Evolutionary conservation across 225 moss, liverwort and hornwort genomes (phyloP).

Genomic region (Asterella californica): DNA sequence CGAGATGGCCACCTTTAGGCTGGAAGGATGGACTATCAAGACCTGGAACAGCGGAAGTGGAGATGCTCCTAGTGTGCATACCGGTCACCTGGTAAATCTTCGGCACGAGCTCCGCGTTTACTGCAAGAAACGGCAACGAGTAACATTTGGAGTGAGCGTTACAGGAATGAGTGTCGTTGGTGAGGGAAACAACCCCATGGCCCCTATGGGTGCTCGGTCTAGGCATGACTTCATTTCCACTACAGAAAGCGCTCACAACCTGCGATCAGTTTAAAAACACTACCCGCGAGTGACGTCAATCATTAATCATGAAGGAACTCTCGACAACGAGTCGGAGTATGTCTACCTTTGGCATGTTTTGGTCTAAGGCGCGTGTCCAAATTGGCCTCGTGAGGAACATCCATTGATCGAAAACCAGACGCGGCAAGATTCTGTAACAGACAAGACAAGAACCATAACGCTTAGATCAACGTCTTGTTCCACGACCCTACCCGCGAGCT

Average conservation of each 20-base stretch:
- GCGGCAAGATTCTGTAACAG: conserved; percentile 28
- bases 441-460: not conserved
- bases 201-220: not conserved
- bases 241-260: not conserved
- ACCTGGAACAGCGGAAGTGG: conserved; percentile 31
- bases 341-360: conserved; percentile 39
- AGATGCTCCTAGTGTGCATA: conserved; percentile 37
- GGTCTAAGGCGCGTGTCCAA: conserved; percentile 27
- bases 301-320: not conserved
- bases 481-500: not conserved
- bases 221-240: not conserved
- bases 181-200: not conserved
- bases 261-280: not conserved
- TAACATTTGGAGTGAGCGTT: not conserved
- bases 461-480: not conserved
- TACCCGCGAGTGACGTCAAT: not conserved
- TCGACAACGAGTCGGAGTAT: not conserved
- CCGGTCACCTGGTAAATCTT: conserved; percentile 29
- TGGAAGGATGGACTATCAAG: conserved; percentile 25
- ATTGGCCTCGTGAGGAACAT: conserved; percentile 21
- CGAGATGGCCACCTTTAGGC: conserved; percentile 13
- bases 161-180: not conserved
- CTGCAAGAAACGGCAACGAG: not conserved
- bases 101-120: conserved; percentile 27
- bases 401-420: conserved; percentile 33